Evolutionary conservation across 306 rosid species (phyloP).

Genomic region (Lotus japonicus): DNA sequence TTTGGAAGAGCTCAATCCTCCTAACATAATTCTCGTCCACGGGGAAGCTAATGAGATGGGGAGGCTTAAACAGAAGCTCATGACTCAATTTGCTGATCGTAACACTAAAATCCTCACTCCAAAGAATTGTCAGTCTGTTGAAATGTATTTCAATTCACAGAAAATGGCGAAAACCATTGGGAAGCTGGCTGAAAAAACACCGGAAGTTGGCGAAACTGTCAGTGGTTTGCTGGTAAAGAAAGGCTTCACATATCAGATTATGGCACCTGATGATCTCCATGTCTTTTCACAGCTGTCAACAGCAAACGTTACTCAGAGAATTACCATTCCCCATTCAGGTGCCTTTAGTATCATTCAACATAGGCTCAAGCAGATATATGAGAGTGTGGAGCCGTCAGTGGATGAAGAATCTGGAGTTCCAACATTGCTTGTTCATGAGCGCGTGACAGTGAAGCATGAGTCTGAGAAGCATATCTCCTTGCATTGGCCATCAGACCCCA

Average conservation of each 20-base stretch:
- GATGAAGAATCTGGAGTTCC: conserved; percentile 80
- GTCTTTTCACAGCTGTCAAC: conserved; percentile 87
- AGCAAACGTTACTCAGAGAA: conserved; percentile 68
- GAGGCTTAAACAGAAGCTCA: conserved; percentile 89
- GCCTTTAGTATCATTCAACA: conserved; percentile 56
- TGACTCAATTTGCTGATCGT: conserved; percentile 70
- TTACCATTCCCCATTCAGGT: conserved; percentile 75
- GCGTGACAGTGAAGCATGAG: conserved; percentile 71
- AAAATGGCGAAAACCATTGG: conserved; percentile 94
- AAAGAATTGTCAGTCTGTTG: conserved; percentile 86
- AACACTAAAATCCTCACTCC: conserved; percentile 84
- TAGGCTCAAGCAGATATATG: conserved; percentile 70
- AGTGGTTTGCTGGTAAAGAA: conserved; percentile 83
- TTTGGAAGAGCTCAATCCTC: conserved; percentile 88
- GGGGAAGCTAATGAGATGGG: conserved; percentile 98
- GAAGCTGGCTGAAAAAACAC: conserved; percentile 71
- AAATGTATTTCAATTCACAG: conserved; percentile 89
- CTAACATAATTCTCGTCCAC: conserved; percentile 90
- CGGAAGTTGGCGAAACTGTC: conserved; percentile 62
- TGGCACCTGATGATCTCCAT: conserved; percentile 93
- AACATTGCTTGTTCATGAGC: conserved; percentile 64
- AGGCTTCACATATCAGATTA: conserved; percentile 89
- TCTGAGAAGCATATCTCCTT: conserved; percentile 79
- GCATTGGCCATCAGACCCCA: conserved; percentile 88
- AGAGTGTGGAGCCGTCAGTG: conserved; percentile 62